Base-by-base conservation (phyloP, 345 rosid species). In the Brassica carinata region DNA sequence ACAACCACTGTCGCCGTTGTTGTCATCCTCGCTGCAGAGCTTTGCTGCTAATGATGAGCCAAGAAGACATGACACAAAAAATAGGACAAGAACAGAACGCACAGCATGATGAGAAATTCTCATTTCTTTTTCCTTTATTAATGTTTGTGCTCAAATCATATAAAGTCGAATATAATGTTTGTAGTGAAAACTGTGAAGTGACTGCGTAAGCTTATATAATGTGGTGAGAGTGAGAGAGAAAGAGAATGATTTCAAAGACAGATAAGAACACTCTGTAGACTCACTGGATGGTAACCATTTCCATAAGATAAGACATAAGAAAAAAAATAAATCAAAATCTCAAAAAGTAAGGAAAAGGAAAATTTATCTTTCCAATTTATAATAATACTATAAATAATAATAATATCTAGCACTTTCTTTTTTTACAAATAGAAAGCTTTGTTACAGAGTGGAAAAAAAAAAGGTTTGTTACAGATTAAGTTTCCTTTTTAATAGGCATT, bases 251-350 rank as follows among this genome's bases (percentile, higher is more conserved):
- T 67, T 77, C 4, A 57, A 40, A 77, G 81, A 81, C 84, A 81
- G 84, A 72, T 76, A 81, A 72, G 77, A 81, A 77, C 84, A 81
- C 81, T 81, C 84, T 81, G 84, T 81, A 66, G 77, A 30, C 77
- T 81, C 77, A 53, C 84, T 81, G 84, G 81, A 72, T 81, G 76
- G 80, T 71, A 58, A 71, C 81, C 81, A 81, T 72, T 48, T 81
- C 77, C 78, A 76, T 72, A 81, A 81, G 81, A 81, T 81, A 81
- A 81, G 81, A 76, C 81, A 61, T 70, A 76, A 5, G 68, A 64
- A 76, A 36, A 81, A 40, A 81, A 55, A 71, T 0, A 23, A 65
- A 76, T 71, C 72, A 74, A 80, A 69, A 34, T 36, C 43, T 53
- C 2, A 7, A 8, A 64, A 80, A 18, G 51, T 26, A 62, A 48